Base-by-base conservation (phyloP, 352 stramenopile genomes). In the Pythium folliculosum region DNA sequence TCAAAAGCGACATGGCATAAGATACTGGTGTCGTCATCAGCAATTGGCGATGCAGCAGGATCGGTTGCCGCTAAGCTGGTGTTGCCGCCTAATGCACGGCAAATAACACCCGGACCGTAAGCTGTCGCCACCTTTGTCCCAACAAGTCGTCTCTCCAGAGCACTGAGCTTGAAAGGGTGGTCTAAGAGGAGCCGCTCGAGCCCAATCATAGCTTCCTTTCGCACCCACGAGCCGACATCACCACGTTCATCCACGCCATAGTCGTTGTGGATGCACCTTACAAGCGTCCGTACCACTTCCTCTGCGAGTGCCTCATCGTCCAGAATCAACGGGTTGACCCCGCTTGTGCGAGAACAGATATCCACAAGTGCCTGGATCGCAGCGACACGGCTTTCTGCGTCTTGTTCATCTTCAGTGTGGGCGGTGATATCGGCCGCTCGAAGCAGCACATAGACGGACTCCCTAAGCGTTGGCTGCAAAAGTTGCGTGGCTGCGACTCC, bases 191-290 rank as follows among this genome's bases (percentile, higher is more conserved):
- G 60, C 44, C 73, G 74, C 64, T 97, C 82, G 10, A 99, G 75
- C 13, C 88, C 95, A 27, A 94, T 59, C 84, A 99, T 97, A 17
- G 97, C 94, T 68, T 91, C 94, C 67, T 97, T 97, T 43, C 98
- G 86, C 45, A 97, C 96, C 97, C 97, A 99, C 13, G 96, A 99
- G 13, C 98, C 98, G 21, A 99, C 96, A 78, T 99, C 98, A 7
- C 98, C 98, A 47, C 98, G 88, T 77, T 98, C 96, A 78, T 99
- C 97, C 12, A 96, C 88, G 23, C 88, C 94, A 73, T 99, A 99
- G 77, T 99, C 98, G 52, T 91, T 76, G 50, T 96, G 78, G 12
- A 96, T 88, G 60, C 86, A 90, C 22, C 68, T 59, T 17, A 99
- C 69, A 2, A 99, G 79, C 37, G 94, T 79, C 14, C 83, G 67